Evolutionary conservation across 2,329 filamentous ascomycete species (phyloP).

Genomic region (Trichothecium sympodiale): DNA sequence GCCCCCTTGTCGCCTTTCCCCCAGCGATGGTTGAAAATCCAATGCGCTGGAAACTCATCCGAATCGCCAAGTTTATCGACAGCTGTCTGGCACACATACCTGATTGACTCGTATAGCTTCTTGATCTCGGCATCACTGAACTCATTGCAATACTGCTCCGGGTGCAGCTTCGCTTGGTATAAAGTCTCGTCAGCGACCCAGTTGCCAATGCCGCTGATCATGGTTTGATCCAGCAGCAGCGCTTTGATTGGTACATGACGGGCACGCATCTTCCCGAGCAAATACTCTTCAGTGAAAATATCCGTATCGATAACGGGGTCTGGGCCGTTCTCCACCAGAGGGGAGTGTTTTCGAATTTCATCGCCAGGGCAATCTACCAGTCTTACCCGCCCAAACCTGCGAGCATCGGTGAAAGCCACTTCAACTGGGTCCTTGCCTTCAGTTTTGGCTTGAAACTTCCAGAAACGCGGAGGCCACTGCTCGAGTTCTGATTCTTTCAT

Average conservation of each 20-base stretch:
- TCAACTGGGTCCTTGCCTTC: constrained; percentile 39
- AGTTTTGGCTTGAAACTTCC: constrained; percentile 73
- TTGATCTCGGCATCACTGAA: constrained; percentile 62
- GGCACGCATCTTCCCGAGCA: constrained; percentile 56
- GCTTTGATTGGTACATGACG: constrained; percentile 86
- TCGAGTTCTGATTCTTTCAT: constrained; percentile 46
- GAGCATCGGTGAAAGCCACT: constrained; percentile 73
- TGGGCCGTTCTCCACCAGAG: constrained; percentile 83
- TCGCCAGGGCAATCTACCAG: constrained; percentile 70
- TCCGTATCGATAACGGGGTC: constrained; percentile 81
- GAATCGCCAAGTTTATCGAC: constrained; percentile 73
- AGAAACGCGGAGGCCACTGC: constrained; percentile 78
- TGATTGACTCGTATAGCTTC: constrained; percentile 59
- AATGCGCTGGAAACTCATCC: constrained; percentile 72
- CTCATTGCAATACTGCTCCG: constrained; percentile 84
- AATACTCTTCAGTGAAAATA: constrained; percentile 63
- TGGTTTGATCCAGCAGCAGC: constrained; percentile 74
- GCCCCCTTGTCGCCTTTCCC: constrained; percentile 73
- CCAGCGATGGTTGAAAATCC: constrained; percentile 86
- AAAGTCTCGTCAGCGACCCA: constrained; percentile 96
- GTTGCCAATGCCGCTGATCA: constrained; percentile 88
- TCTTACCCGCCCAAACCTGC: constrained; percentile 68
- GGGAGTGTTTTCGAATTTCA: constrained; percentile 64
- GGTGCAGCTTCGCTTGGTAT: constrained; percentile 80
- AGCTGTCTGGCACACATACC: constrained; percentile 70